phyloP scores from a whole-genome alignment of 768 basidiomycete genomes.

The Mycena haematopus region DNA sequence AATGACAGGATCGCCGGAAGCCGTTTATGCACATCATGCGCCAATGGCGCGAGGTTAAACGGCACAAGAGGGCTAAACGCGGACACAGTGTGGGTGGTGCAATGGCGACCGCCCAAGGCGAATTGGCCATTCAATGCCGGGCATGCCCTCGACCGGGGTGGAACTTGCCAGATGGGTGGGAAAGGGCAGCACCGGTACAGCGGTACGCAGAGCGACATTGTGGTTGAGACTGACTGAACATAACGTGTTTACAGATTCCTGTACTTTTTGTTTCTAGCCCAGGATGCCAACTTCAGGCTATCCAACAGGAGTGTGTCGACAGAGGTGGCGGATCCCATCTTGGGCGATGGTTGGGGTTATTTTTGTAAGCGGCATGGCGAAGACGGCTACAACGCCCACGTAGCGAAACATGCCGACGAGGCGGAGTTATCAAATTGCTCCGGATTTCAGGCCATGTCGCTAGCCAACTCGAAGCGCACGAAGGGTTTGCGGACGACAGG shows the following conservation, averaged over 20 bases:
- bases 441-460: not conserved
- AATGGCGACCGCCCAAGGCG: not conserved
- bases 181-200: not conserved
- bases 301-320: not conserved
- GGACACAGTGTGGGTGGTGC: constrained; percentile 11
- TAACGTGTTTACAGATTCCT: not conserved
- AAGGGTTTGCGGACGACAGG: not conserved
- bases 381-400: not conserved
- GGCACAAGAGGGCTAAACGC: not conserved
- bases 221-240: too few relatives aligned
- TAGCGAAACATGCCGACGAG: not conserved
- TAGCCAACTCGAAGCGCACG: not conserved
- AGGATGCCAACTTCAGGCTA: not conserved
- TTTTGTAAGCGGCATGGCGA: not conserved
- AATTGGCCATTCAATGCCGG: constrained; percentile 19
- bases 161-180: constrained; percentile 25
- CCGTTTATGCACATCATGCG: constrained; percentile 23
- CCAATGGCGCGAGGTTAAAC: constrained; percentile 22
- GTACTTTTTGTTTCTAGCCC: not conserved
- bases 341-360: not conserved
- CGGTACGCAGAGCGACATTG: not conserved
- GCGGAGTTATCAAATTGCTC: not conserved
- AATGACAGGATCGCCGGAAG: constrained; percentile 21
- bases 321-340: not conserved
- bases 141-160: constrained; percentile 21